Conservation (phyloP, 1,139 yeast genomes). For the Yamadazyma triangularis region DNA sequence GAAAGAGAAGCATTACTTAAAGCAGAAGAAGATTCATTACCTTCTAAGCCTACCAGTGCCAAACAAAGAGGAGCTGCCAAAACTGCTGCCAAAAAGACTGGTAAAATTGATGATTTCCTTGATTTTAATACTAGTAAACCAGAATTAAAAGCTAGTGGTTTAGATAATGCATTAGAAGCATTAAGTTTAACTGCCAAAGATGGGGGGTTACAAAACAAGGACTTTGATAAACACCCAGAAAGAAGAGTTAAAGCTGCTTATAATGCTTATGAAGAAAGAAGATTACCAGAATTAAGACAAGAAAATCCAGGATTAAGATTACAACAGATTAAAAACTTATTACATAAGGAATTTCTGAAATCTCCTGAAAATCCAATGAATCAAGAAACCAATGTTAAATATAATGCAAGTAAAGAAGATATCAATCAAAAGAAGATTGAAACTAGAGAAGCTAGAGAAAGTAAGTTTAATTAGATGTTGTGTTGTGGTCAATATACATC, state of each 20-base stretch:
- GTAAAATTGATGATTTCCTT: conserved; percentile 62
- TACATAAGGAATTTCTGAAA: conserved; percentile 79
- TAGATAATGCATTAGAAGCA: conserved; percentile 78
- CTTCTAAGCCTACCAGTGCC: conserved; percentile 49
- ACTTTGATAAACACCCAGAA: conserved; percentile 83
- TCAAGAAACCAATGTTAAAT: conserved; percentile 60
- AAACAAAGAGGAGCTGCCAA: conserved; percentile 72
- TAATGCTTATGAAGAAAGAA: conserved; percentile 64
- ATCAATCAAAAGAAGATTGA: conserved; percentile 46
- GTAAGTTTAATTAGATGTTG: conserved; percentile 27
- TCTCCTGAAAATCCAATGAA: conserved; percentile 82
- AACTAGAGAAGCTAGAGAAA: conserved; percentile 47
- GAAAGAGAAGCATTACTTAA: conserved; percentile 55
- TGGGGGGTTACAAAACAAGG: conserved; percentile 55
- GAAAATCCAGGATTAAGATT: conserved; percentile 80
- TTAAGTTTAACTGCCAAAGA: conserved; percentile 56
- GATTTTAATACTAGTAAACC: conserved; percentile 45
- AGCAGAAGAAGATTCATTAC: conserved; percentile 63
- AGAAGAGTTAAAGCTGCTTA: conserved; percentile 82
- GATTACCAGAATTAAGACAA: conserved; percentile 68
- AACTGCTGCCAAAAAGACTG: conserved; percentile 58
- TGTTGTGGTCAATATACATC: no score
- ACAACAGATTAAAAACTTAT: conserved; percentile 70
- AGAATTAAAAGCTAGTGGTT: conserved; percentile 65
- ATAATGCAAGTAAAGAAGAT: conserved; percentile 60